Base-by-base conservation (phyloP, 352 stramenopile species). In the Phytophthora idaei region DNA sequence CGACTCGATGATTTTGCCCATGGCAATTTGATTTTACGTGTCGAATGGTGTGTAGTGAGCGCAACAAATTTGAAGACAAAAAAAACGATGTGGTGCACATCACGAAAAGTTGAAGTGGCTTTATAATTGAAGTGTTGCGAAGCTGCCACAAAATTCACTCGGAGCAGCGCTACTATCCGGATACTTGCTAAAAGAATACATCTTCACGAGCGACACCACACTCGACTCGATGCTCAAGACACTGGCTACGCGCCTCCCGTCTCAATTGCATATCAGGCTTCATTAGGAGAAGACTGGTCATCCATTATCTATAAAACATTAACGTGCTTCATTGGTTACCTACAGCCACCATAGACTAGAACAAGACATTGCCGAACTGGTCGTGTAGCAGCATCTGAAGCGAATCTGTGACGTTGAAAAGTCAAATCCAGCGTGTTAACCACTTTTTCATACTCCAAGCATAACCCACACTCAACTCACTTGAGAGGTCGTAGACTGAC, bases 1-100 rank as follows among this genome's bases (percentile, higher is more conserved):
- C 46, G 83, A 88, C 71, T 93, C 83, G 72, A 91, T 89, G 77
- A 93, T 92, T 67, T 91, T 93, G 61, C 85, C 85, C 85, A 93
- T 93, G 0, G 21, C 21, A 21, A 21, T 36, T 52, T 15, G 10
- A 28, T 4, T 9, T 9, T 28, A 31, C 21, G 45, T 32, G 29
- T 54, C 34, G 28, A 64, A 56, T 69, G 61, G 37, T 29, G 25
- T 37, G 34, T 37, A 56, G 32, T 21, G 3, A 41, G 47, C 3
- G 42, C 28, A 37, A 29, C 15, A 25, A 46, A 8, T 29, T 3
- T 17, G 45, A 51, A 49, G 17, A 21, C n/a, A n/a, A 31, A 49
- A 15, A n/a, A 21, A 21, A 21, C 21, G 21, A n/a, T 61, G 55
- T 61, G 55, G 29, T 27, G 15, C 32, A 61, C 55, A 61, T 36